A percentile compares a stretch with the other conserved stretches of the same genome.
Conservation (phyloP, 1,284 basidiomycete species). For the Porodaedalea pini region DNA sequence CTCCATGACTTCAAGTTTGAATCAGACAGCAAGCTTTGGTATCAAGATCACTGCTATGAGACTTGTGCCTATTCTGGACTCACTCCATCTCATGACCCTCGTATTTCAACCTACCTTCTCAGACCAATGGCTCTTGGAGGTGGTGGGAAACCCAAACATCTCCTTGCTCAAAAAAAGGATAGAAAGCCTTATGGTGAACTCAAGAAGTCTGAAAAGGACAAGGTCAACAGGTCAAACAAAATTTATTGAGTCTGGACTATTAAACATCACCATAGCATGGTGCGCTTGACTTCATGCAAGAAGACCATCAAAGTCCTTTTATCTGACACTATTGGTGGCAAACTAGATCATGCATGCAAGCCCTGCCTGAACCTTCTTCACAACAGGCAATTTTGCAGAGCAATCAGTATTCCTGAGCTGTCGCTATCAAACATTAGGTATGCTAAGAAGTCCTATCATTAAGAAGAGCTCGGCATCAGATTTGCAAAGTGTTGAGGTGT, state of each 20-base stretch:
- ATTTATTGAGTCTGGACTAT: background rate
- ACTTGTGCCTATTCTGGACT: background rate
- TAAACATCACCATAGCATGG: background rate
- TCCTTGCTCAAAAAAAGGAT: background rate
- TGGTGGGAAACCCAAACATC: background rate
- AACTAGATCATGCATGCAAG: background rate
- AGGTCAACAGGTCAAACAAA: background rate
- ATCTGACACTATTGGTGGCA: background rate
- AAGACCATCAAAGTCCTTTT: background rate
- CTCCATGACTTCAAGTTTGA: background rate
- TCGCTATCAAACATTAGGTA: background rate
- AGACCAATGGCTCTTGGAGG: background rate
- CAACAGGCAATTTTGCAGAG: background rate
- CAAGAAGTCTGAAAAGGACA: background rate
- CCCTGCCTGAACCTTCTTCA: background rate
- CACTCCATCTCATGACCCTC: background rate
- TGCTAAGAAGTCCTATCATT: background rate
- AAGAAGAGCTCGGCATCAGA: background rate
- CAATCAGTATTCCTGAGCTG: background rate
- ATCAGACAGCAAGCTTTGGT: background rate
- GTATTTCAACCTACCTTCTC: background rate
- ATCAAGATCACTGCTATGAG: background rate
- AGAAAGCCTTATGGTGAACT: background rate
- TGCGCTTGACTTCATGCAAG: background rate
- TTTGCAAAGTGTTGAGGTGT: background rate